Evolutionary conservation across 495 filamentous ascomycete genomes (phyloP), one percentile per base, ranked within the genome.

Genomic region (Podospora pseudoanserina): DNA sequence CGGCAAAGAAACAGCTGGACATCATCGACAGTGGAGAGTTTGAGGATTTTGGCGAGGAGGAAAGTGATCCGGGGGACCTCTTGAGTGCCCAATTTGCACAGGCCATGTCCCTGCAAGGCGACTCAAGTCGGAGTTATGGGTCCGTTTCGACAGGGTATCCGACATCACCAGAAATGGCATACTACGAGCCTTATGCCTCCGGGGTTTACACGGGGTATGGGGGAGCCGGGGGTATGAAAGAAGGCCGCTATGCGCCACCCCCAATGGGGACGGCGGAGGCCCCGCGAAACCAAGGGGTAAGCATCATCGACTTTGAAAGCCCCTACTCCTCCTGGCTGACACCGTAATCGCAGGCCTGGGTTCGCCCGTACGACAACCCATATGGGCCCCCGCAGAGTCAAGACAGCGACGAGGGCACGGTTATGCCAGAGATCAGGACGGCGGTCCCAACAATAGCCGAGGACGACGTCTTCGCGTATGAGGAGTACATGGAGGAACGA

Each of bases 161-260:
- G 6, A 61, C 64, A 4, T 64, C 56, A 6, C 71, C 73, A 15
- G 72, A 73, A 15, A 57, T 70, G 19, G 64, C 74, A 15, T 76
- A 73, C 39, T 76, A 74, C 30, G 74, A 76, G 62, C 72, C 74
- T 0, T 76, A 76, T 30, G 56, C 65, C 59, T 2, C 16, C 66
- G 7, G 39, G 44, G 18, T 49, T 63, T 44, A 23, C 54, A 7
- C 62, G 65, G 13, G 64, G 55, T 59, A 57, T 27, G 6, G 54
- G 23, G 9, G 57, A 69, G 53, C 65, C 34, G 13, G 67, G 67
- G 60, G 60, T 61, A 44, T 67, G 69, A 56, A 69, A 66, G 20
- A 13, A 34, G 16, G 27, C 18, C 3, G 5, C 23, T 71, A 70
- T 34, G 58, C 28, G 20, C 69, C 69, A 26, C 64, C 66, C 5